These are phyloP conservation scores for Fusarium succisae DNA, from an alignment of 2,329 filamentous ascomycete species.

Conservation along the genomic window DNA sequence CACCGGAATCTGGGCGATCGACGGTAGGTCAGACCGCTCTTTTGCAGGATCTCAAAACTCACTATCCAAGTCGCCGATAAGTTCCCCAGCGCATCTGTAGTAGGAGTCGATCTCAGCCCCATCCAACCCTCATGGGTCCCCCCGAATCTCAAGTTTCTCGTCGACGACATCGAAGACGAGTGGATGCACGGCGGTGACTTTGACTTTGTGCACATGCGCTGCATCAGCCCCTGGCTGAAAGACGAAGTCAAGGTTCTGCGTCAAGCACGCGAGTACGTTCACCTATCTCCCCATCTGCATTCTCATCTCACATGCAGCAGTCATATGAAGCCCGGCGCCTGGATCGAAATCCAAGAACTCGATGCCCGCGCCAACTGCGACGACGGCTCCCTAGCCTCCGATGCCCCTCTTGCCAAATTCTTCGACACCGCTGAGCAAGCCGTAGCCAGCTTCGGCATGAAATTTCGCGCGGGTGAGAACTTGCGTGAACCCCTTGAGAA, in stretches of 20 bases:
- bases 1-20: conserved; percentile 39
- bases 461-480: conserved; percentile 41
- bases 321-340: conserved; percentile 31
- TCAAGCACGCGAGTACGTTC: conserved; percentile 25
- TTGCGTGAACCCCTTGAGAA: conserved; percentile 17
- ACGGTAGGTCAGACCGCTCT: not conserved
- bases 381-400: conserved; percentile 48
- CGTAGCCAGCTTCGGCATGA: conserved; percentile 46
- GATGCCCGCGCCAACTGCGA: conserved; percentile 50
- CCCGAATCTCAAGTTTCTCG: conserved; percentile 51
- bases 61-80: conserved; percentile 34
- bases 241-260: conserved; percentile 25
- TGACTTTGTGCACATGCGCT: conserved; percentile 40
- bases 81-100: conserved; percentile 35
- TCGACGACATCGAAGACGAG: conserved; percentile 55
- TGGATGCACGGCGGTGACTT: conserved; percentile 51
- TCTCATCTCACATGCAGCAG: not conserved
- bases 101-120: conserved; percentile 39
- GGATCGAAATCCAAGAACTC: conserved; percentile 48
- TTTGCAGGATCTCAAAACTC: accelerated
- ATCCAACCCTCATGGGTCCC: conserved; percentile 49
- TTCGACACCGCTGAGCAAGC: conserved; percentile 34
- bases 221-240: conserved; percentile 36
- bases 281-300: accelerated
- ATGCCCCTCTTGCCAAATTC: conserved; percentile 45